A percentile compares a stretch with the other conserved stretches of the same genome.
Conservation (phyloP, 768 basidiomycete species). For the Termitomyces sp. region DNA sequence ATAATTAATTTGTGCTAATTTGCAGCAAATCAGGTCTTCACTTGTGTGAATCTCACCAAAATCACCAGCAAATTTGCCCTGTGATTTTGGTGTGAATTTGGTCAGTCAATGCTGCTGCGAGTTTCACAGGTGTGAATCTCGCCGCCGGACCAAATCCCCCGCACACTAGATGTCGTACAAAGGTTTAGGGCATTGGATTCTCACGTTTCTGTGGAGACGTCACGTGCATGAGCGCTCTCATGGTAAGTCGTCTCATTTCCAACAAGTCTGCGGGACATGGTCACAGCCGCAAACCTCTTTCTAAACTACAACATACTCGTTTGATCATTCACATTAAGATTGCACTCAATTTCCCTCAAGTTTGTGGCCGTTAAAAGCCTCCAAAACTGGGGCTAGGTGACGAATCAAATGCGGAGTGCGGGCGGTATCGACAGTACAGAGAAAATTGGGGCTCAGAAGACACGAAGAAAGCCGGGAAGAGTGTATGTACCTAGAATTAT, state of each 20-base stretch:
- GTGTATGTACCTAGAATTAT: constrained; percentile 22
- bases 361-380: not conserved
- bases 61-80: too few relatives aligned
- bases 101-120: too few relatives aligned
- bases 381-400: not conserved
- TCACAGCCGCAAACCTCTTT: not conserved
- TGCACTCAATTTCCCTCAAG: not conserved
- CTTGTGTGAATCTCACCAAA: too few relatives aligned
- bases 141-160: too few relatives aligned
- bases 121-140: too few relatives aligned
- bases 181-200: not conserved
- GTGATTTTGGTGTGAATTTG: too few relatives aligned
- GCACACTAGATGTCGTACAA: too few relatives aligned
- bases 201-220: not conserved
- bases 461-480: constrained; percentile 42
- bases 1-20: too few relatives aligned
- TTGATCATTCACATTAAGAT: not conserved
- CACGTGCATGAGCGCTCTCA: not conserved
- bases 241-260: not conserved
- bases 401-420: constrained; percentile 2
- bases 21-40: too few relatives aligned
- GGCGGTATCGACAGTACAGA: constrained; percentile 3
- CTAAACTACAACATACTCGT: not conserved
- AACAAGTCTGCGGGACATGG: not conserved
- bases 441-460: constrained; percentile 13